Percentiles rank a stretch among this genome's conserved stretches.
These are phyloP conservation scores for Globisporangium perplexum DNA, from an alignment of 352 stramenopile species.

Conservation along the genomic window DNA sequence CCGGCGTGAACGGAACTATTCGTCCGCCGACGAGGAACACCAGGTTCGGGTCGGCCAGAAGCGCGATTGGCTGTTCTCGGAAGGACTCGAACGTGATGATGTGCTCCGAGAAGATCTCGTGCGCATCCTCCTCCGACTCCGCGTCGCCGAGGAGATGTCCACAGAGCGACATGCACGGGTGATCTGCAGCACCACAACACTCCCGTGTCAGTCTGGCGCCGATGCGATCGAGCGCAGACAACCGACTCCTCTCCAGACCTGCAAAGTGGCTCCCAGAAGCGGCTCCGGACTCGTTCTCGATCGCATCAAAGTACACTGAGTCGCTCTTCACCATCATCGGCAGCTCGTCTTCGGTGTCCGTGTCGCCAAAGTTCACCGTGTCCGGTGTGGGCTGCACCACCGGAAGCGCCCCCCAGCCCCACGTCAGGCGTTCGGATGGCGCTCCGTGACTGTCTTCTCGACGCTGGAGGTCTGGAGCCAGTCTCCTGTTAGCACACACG, in stretches of 20 bases:
- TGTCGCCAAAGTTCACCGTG: conserved; percentile 8
- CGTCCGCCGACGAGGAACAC: conserved; percentile 62
- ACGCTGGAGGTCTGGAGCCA: conserved; percentile 7
- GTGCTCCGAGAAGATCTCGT: conserved; percentile 60
- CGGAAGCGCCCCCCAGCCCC: conserved; percentile 45
- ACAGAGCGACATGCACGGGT: conserved; percentile 72
- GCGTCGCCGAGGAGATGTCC: conserved; percentile 45
- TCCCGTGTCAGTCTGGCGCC: background rate
- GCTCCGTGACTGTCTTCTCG: conserved; percentile 5
- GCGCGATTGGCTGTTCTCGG: conserved; percentile 25
- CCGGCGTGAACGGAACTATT: conserved; percentile 41
- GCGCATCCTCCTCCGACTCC: conserved; percentile 33
- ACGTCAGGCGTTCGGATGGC: conserved; percentile 37
- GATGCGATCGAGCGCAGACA: background rate
- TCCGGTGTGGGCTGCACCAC: conserved; percentile 18
- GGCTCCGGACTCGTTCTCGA: conserved; percentile 30
- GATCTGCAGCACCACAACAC: conserved; percentile 18
- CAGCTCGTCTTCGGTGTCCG: conserved; percentile 18
- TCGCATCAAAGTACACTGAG: conserved; percentile 75
- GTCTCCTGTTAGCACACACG: background rate
- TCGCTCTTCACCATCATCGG: conserved; percentile 58
- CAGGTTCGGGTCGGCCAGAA: conserved; percentile 50
- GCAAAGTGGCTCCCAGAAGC: conserved; percentile 4
- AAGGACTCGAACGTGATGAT: conserved; percentile 67
- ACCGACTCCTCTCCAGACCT: background rate